Conservation (phyloP, 441 rosid genomes). For the Croton setiger region DNA sequence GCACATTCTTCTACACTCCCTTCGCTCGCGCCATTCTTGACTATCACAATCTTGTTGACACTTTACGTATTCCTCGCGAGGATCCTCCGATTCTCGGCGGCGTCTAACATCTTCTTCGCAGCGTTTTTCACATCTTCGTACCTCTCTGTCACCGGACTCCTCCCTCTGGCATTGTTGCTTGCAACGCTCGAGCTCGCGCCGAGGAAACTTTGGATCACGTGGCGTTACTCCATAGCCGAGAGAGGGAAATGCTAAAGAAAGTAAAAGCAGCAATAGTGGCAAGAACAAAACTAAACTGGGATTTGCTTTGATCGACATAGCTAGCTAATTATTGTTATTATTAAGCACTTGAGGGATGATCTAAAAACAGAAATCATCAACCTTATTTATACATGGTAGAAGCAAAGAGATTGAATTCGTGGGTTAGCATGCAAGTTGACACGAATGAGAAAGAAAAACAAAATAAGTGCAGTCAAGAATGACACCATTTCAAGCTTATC, state of each 20-base stretch:
- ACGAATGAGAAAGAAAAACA: neutral
- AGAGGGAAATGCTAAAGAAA: slow-evolving; percentile 15
- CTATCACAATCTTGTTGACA: slow-evolving; percentile 20
- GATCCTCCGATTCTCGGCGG: slow-evolving; percentile 14
- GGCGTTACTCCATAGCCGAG: neutral
- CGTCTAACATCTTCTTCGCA: slow-evolving; percentile 24
- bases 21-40: slow-evolving; percentile 14
- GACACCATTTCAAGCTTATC: slow-evolving; percentile 1
- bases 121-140: slow-evolving; percentile 20
- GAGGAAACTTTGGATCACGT: slow-evolving; percentile 8
- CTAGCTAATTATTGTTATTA: neutral
- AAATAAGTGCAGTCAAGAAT: neutral
- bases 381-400: neutral
- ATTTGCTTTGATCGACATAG: slow-evolving; percentile 10
- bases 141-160: neutral
- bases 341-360: neutral
- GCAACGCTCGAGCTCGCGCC: slow-evolving; percentile 20
- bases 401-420: neutral
- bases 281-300: neutral
- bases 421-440: slow-evolving; percentile 13
- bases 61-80: slow-evolving; percentile 15
- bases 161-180: slow-evolving; percentile 19
- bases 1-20: slow-evolving; percentile 15
- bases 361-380: neutral
- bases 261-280: slow-evolving; percentile 11